phyloP scores from a whole-genome alignment of 305 asterid genomes.

The Solanum hybrid region DNA sequence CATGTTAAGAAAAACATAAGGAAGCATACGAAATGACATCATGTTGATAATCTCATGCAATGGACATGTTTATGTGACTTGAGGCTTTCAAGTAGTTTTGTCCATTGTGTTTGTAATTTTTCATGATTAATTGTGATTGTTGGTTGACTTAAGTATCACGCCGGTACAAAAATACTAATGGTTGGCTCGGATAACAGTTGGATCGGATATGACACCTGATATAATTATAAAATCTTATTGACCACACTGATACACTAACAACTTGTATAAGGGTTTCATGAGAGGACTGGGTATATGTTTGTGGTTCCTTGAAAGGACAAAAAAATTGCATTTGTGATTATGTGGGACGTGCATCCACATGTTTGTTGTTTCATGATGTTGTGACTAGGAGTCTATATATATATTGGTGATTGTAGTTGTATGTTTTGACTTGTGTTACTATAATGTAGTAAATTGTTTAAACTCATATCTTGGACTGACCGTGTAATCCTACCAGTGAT shows the following conservation, averaged over 20 bases:
- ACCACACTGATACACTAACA: neutral
- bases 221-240: too few relatives aligned
- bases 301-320: neutral
- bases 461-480: neutral
- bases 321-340: neutral
- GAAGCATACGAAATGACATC: neutral
- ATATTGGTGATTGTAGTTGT: neutral
- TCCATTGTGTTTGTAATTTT: neutral
- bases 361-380: neutral
- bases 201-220: neutral
- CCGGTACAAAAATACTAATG: neutral
- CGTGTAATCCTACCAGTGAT: neutral
- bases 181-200: neutral
- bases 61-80: neutral
- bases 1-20: neutral
- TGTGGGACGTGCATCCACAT: neutral
- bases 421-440: neutral
- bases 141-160: neutral
- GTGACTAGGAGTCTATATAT: neutral
- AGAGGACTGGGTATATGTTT: neutral
- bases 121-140: neutral
- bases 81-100: neutral
- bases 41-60: neutral
- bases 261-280: neutral
- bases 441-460: neutral